These are phyloP conservation scores for Backusella psychrophila DNA, from an alignment of 192 early-diverging fungal genomes.

Conservation along the genomic window DNA sequence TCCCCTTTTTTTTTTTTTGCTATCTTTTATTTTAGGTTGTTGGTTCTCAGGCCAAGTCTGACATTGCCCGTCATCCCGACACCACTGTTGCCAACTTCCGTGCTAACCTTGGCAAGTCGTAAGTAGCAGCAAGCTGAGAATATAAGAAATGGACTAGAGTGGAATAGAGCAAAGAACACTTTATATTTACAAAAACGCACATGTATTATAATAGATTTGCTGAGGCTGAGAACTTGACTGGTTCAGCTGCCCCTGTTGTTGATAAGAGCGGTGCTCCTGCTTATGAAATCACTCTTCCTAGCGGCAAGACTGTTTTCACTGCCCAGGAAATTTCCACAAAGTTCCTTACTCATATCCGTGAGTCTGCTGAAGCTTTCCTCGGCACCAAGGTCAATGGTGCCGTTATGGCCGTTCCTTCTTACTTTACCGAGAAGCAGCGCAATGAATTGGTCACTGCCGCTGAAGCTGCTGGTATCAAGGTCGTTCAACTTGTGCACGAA, in stretches of 20 bases:
- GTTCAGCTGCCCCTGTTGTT: slow-evolving; percentile 54
- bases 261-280: slow-evolving; percentile 53
- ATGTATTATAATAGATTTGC: slow-evolving; percentile 21
- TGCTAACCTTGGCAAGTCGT: slow-evolving; percentile 82
- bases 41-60: slow-evolving; percentile 76
- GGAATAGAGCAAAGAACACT: neutral
- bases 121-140: slow-evolving; percentile 26
- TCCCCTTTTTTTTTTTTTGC: neutral
- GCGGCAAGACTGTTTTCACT: slow-evolving; percentile 61
- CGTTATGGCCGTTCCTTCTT: slow-evolving; percentile 86
- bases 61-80: slow-evolving; percentile 83
- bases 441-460: slow-evolving; percentile 65
- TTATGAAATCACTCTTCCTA: slow-evolving; percentile 62
- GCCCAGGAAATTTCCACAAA: slow-evolving; percentile 75
- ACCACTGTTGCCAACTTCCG: slow-evolving; percentile 92
- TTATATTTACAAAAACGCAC: neutral
- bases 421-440: slow-evolving; percentile 74
- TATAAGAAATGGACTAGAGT: neutral
- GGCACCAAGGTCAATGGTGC: slow-evolving; percentile 75
- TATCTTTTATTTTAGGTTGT: slow-evolving; percentile 11
- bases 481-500: slow-evolving; percentile 83
- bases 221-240: slow-evolving; percentile 32
- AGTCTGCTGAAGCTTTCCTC: slow-evolving; percentile 88
- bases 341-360: slow-evolving; percentile 77
- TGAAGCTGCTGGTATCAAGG: slow-evolving; percentile 74